These are phyloP conservation scores for Epichloe baconii DNA, from an alignment of 2,329 filamentous ascomycete genomes.

Conservation along the genomic window DNA sequence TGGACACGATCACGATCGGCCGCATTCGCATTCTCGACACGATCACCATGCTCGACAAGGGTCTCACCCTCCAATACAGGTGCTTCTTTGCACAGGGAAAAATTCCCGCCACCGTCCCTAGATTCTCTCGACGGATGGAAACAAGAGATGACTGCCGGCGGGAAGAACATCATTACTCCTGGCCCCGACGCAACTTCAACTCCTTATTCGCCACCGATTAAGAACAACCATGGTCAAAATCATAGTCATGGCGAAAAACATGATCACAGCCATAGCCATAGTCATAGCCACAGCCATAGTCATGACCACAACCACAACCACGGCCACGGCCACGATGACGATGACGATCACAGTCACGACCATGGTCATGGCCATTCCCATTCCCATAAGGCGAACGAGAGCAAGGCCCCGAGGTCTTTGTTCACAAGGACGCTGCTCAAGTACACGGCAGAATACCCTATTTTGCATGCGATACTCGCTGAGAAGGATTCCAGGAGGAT, in stretches of 20 bases:
- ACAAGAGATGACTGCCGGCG: conserved; percentile 26
- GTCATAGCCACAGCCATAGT: conserved; percentile 12
- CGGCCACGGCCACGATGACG: conserved; percentile 9
- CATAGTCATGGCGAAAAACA: neutral
- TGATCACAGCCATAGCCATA: conserved; percentile 16
- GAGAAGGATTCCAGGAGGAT: conserved; percentile 91
- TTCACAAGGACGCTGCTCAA: conserved; percentile 64
- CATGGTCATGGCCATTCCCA: conserved; percentile 15
- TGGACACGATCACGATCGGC: conserved; percentile 14
- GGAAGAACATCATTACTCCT: conserved; percentile 26
- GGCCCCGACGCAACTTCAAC: conserved; percentile 15
- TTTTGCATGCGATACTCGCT: conserved; percentile 72
- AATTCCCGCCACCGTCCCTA: conserved; percentile 19
- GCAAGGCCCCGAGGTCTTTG: conserved; percentile 42
- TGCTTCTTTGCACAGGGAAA: conserved; percentile 16
- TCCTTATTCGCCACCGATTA: conserved; percentile 13
- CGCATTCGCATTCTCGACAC: conserved; percentile 15
- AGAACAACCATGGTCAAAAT: conserved; percentile 12
- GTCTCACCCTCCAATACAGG: conserved; percentile 20
- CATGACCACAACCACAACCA: conserved; percentile 10
- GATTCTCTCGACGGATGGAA: conserved; percentile 27
- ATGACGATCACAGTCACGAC: conserved; percentile 13
- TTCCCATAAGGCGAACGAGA: conserved; percentile 17
- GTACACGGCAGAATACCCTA: conserved; percentile 55
- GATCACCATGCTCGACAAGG: conserved; percentile 18